These are phyloP conservation scores for Radiomyces spectabilis DNA, from an alignment of 192 early-diverging fungal genomes.

Conservation along the genomic window DNA sequence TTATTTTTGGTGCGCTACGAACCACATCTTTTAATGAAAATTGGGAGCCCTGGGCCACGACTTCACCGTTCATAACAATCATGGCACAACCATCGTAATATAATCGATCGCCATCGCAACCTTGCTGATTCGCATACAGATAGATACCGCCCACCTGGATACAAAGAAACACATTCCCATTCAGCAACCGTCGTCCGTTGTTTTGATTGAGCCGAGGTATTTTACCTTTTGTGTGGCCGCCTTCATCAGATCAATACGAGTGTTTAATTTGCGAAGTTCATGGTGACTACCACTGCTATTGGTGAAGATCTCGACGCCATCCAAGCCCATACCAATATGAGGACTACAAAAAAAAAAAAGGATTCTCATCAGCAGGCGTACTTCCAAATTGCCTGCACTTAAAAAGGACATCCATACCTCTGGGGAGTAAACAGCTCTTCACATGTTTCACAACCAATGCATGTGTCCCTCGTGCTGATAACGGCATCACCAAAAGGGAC, in stretches of 20 bases:
- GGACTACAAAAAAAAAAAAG: slow-evolving; percentile 50
- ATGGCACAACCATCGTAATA: slow-evolving; percentile 96
- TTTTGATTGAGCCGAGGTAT: too few species aligned
- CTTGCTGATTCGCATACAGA: slow-evolving; percentile 93
- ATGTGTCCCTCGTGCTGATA: slow-evolving; percentile 74
- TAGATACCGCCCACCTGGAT: slow-evolving; percentile 85
- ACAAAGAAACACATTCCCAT: too few species aligned
- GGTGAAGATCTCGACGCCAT: slow-evolving; percentile 94
- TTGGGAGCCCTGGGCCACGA: slow-evolving; percentile 86
- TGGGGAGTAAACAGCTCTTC: slow-evolving; percentile 96
- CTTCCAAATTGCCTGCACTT: too few species aligned
- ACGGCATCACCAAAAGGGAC: slow-evolving; percentile 92
- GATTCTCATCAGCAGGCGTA: background rate
- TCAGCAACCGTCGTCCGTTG: too few species aligned
- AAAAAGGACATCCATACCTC: too few species aligned
- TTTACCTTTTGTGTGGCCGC: slow-evolving; percentile 82
- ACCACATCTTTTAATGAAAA: slow-evolving; percentile 91
- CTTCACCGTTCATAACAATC: slow-evolving; percentile 83
- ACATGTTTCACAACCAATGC: slow-evolving; percentile 90
- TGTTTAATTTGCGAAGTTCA: slow-evolving; percentile 87
- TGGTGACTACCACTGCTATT: slow-evolving; percentile 97
- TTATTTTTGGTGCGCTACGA: slow-evolving; percentile 13
- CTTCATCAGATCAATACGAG: slow-evolving; percentile 80
- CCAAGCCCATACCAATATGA: slow-evolving; percentile 87
- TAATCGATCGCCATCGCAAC: slow-evolving; percentile 95